Percentiles rank a stretch among this genome's conserved stretches.
Evolutionary conservation across 768 basidiomycete species (phyloP).

Genomic region (Cystobasidium ongulense): DNA sequence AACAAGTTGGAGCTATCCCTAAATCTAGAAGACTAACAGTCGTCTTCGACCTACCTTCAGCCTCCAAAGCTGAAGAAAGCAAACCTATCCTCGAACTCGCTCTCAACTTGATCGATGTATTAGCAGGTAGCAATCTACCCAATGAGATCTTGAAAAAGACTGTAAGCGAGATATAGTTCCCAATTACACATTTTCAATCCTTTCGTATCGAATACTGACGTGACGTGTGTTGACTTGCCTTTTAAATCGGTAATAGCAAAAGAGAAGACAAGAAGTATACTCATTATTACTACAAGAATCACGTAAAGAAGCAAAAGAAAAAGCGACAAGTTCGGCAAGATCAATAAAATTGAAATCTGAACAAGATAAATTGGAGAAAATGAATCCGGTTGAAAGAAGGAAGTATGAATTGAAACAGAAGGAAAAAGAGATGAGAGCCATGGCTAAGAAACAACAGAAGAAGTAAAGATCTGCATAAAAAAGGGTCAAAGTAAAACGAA

Average conservation of each 20-base stretch:
- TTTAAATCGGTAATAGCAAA: background rate
- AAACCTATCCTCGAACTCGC: constrained; percentile 16
- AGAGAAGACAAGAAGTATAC: constrained; percentile 19
- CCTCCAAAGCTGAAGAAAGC: background rate
- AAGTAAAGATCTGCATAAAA: background rate
- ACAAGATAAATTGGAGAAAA: constrained; percentile 13
- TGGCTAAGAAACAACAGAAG: constrained; percentile 29
- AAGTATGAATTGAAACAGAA: constrained; percentile 17
- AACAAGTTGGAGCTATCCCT: constrained; percentile 7
- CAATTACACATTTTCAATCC: background rate
- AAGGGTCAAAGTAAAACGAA: background rate
- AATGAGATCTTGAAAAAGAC: constrained; percentile 13
- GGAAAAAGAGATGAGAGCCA: constrained; percentile 14
- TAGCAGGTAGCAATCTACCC: background rate
- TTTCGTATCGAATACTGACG: background rate
- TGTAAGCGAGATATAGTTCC: background rate
- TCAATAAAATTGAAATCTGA: constrained; percentile 11
- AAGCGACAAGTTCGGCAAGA: background rate
- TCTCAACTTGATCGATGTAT: constrained; percentile 26
- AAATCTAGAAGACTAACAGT: constrained; percentile 4
- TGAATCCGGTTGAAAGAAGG: constrained; percentile 8
- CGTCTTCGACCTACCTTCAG: constrained; percentile 7
- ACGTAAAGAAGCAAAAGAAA: constrained; percentile 24
- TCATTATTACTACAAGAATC: background rate
- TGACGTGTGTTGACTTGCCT: background rate